phyloP scores from a whole-genome alignment of 495 filamentous ascomycete species.

The Talaromyces wortmannii region DNA sequence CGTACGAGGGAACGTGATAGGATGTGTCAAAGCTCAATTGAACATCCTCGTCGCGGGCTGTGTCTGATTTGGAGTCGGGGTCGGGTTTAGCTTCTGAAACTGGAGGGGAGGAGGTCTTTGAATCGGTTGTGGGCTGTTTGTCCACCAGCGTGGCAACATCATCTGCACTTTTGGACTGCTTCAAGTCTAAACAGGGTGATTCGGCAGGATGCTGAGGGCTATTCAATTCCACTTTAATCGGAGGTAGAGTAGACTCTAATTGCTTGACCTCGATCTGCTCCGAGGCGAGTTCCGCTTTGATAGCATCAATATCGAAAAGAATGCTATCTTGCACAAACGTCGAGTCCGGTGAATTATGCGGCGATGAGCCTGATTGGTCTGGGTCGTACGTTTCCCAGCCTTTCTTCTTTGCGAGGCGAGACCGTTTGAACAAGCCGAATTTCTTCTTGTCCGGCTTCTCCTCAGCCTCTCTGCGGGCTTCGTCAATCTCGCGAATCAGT shows the following conservation, averaged over 20 bases:
- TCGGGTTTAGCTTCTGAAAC: not conserved
- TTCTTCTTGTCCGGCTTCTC: conserved; percentile 60
- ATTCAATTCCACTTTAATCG: conserved; percentile 71
- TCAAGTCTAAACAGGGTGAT: conserved; percentile 26
- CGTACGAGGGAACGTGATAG: conserved; percentile 31
- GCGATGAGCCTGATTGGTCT: conserved; percentile 17
- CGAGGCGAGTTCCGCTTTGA: conserved; percentile 74
- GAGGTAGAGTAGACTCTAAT: conserved; percentile 79
- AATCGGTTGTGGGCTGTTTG: not conserved
- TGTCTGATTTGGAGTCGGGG: not conserved
- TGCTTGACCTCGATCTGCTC: conserved; percentile 73
- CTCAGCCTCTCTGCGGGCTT: conserved; percentile 81
- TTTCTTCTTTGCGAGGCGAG: conserved; percentile 71
- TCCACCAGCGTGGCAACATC: not conserved
- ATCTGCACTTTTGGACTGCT: conserved; percentile 40
- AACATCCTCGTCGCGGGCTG: conserved; percentile 43
- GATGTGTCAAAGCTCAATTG: conserved; percentile 71
- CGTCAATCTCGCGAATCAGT: conserved; percentile 93
- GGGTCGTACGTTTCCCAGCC: conserved; percentile 94
- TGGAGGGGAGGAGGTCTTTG: not conserved
- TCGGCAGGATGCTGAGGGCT: conserved; percentile 12
- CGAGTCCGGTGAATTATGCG: conserved; percentile 14
- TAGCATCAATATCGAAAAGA: conserved; percentile 94
- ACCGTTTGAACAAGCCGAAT: conserved; percentile 75
- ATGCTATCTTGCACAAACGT: conserved; percentile 41